These are phyloP conservation scores for Geoglossum cookeanum DNA, from an alignment of 2,329 filamentous ascomycete genomes.

Conservation along the genomic window DNA sequence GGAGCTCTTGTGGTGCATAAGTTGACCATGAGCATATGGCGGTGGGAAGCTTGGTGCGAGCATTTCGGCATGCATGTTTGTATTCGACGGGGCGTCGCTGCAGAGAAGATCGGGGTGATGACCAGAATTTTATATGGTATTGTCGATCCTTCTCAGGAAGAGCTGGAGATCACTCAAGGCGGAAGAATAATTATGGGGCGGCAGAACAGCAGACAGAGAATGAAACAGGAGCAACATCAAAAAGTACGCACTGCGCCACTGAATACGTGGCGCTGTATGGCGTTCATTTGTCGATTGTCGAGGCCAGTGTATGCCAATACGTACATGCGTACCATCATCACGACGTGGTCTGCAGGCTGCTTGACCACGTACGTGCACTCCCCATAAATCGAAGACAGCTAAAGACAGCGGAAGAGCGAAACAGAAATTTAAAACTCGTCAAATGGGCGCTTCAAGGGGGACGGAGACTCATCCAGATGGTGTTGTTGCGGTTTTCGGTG, in stretches of 20 bases:
- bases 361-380: background rate
- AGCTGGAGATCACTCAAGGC: background rate
- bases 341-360: slow-evolving; percentile 1
- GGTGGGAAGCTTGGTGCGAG: background rate
- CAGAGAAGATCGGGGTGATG: background rate
- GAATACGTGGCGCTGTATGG: background rate
- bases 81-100: background rate
- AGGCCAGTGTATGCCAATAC: background rate
- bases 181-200: background rate
- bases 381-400: background rate
- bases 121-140: background rate
- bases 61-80: background rate
- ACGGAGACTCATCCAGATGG: too few species aligned
- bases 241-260: background rate
- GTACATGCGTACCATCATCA: background rate
- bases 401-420: background rate
- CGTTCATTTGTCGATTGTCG: background rate
- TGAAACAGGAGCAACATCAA: background rate
- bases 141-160: background rate
- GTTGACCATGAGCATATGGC: background rate
- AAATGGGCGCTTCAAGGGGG: background rate
- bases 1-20: background rate
- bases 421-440: background rate
- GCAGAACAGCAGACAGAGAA: background rate
- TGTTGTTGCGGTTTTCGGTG: background rate